Conservation (phyloP, 306 rosid species). For the Prunus kanzakura region DNA sequence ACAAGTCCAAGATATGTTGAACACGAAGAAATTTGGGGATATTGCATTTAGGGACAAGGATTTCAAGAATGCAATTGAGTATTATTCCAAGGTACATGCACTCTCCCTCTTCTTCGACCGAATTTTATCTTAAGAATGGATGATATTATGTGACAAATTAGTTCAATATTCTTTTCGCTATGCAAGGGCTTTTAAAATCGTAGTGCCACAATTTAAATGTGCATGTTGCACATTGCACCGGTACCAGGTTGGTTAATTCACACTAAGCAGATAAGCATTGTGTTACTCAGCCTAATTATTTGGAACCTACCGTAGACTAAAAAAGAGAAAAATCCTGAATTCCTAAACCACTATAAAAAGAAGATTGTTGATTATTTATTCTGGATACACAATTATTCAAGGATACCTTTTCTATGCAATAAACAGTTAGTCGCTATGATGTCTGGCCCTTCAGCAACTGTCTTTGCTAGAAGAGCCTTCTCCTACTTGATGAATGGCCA, state of each 20-base stretch:
- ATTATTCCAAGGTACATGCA: slow-evolving; percentile 75
- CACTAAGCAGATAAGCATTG: neutral
- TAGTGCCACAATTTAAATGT: neutral
- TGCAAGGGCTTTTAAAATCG: neutral
- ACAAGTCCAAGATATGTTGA: slow-evolving; percentile 93
- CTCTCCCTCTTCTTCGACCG: neutral
- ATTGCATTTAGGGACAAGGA: slow-evolving; percentile 95
- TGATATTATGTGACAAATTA: neutral
- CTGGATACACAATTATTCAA: neutral
- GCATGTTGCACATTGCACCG: neutral
- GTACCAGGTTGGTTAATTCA: neutral
- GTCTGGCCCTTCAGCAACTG: slow-evolving; percentile 75
- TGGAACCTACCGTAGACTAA: neutral
- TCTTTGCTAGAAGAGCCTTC: slow-evolving; percentile 84
- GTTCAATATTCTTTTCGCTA: neutral
- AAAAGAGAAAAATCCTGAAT: neutral
- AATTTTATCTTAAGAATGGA: neutral
- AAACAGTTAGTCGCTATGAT: slow-evolving; percentile 77
- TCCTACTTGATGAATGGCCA: slow-evolving; percentile 81
- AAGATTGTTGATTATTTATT: neutral
- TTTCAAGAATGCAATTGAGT: slow-evolving; percentile 87
- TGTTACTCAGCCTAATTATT: neutral
- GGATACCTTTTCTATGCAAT: slow-evolving; percentile 4
- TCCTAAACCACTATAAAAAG: neutral
- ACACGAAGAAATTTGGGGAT: slow-evolving; percentile 89